Evolutionary conservation across 2,329 filamentous ascomycete genomes (phyloP).

Genomic region (Monilinia vaccinii-corymbosi): DNA sequence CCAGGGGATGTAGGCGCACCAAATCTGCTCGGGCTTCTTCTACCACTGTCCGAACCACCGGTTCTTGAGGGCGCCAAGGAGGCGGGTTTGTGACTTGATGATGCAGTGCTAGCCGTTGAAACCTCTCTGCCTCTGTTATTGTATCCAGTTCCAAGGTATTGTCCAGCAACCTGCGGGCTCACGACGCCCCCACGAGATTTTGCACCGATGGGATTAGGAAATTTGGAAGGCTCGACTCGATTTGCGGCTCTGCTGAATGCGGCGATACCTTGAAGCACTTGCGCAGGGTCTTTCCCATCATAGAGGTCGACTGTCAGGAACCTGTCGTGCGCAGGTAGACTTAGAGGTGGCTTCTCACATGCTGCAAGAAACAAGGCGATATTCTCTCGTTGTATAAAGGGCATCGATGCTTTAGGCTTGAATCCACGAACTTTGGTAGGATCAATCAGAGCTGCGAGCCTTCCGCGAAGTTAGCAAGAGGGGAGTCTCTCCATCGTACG

Average conservation of each 20-base stretch:
- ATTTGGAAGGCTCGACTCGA: constrained; percentile 60
- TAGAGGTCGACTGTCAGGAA: constrained; percentile 96
- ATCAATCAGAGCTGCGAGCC: constrained; percentile 71
- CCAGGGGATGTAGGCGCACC: constrained; percentile 42
- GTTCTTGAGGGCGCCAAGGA: constrained; percentile 29
- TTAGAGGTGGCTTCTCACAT: constrained; percentile 76
- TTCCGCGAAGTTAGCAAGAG: constrained; percentile 19
- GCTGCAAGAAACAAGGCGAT: constrained; percentile 91
- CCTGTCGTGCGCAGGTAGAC: constrained; percentile 84
- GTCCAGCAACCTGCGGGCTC: constrained; percentile 59
- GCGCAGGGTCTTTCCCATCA: constrained; percentile 90
- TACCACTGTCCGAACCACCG: constrained; percentile 39
- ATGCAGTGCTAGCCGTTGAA: constrained; percentile 51
- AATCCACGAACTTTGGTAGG: constrained; percentile 75
- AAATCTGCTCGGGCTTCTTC: constrained; percentile 54
- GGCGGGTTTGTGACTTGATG: constrained; percentile 37
- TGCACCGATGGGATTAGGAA: constrained; percentile 68
- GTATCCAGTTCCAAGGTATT: constrained; percentile 31
- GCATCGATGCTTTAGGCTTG: constrained; percentile 80
- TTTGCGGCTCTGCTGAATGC: constrained; percentile 87
- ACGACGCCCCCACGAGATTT: constrained; percentile 49
- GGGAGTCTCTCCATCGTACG: neutral
- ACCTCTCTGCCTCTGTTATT: constrained; percentile 38
- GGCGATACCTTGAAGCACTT: constrained; percentile 85
- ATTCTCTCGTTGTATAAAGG: constrained; percentile 99